phyloP scores from a whole-genome alignment of 129 eudicot genomes.

The Centrapalus pauciflorus region DNA sequence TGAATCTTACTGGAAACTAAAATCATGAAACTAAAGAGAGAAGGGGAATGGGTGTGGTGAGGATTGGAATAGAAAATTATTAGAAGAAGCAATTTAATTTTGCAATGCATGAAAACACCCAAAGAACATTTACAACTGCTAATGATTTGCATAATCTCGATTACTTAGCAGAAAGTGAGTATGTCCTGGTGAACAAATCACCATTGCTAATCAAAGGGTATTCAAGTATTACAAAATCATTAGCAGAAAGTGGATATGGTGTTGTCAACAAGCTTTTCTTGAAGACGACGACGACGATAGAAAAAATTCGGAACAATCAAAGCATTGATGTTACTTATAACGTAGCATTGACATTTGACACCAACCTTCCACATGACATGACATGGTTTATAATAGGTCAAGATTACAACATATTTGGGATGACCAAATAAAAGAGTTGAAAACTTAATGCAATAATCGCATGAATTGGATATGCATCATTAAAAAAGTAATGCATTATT shows the following conservation, averaged over 20 bases:
- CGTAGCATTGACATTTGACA: too few species aligned
- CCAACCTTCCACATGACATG: too few species aligned
- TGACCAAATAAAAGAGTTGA: too few species aligned
- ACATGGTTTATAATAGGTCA: too few species aligned
- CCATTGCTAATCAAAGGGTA: conserved; percentile 87
- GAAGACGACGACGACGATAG: too few species aligned
- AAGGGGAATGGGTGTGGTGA: conserved; percentile 22
- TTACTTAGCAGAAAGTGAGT: conserved; percentile 72
- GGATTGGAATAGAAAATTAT: conserved; percentile 48
- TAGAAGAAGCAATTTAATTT: conserved; percentile 63
- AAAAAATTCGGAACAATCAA: too few species aligned
- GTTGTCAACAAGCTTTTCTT: conserved; percentile 84
- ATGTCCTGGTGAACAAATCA: conserved; percentile 80
- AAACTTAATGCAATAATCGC: too few species aligned
- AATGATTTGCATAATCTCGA: conserved; percentile 62
- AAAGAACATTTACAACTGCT: conserved; percentile 79
- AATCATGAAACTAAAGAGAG: conserved; percentile 16
- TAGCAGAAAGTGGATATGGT: conserved; percentile 81
- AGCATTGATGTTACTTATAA: too few species aligned
- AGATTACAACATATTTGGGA: too few species aligned
- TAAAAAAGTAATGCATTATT: too few species aligned
- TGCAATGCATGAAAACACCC: conserved; percentile 72
- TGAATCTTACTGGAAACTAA: conserved; percentile 33
- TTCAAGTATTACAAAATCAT: conserved; percentile 50
- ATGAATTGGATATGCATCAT: too few species aligned